A percentile compares a stretch with the other conserved stretches of the same genome.
phyloP scores from a whole-genome alignment of 495 filamentous ascomycete species.

The Friedmanniomyces simplex region DNA sequence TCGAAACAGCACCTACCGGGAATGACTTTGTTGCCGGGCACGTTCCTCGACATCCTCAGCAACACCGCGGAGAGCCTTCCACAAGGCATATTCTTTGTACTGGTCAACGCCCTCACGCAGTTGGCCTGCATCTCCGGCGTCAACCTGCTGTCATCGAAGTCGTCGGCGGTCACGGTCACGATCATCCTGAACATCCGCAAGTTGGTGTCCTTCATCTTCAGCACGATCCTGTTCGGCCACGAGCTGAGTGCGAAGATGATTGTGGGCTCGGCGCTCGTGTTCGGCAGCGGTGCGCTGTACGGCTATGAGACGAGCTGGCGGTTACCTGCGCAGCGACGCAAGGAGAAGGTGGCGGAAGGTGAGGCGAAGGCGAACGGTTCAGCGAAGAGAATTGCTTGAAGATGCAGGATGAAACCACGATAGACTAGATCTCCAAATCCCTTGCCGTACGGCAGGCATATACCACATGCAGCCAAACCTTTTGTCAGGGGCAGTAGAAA shows the following conservation, averaged over 20 bases:
- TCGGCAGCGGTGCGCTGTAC: constrained; percentile 78
- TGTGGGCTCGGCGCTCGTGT: constrained; percentile 73
- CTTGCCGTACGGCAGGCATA: too few species aligned
- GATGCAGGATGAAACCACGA: neutral
- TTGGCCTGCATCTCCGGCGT: constrained; percentile 92
- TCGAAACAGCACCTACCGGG: neutral
- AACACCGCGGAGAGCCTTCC: constrained; percentile 37
- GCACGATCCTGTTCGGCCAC: constrained; percentile 91
- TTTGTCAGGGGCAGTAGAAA: neutral
- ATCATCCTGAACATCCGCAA: constrained; percentile 94
- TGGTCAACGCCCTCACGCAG: constrained; percentile 80
- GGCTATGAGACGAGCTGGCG: constrained; percentile 52
- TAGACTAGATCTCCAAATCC: too few species aligned
- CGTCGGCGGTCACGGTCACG: constrained; percentile 86
- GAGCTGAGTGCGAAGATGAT: constrained; percentile 61
- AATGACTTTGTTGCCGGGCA: neutral
- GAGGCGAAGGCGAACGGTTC: neutral
- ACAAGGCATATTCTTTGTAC: constrained; percentile 58
- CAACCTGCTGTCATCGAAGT: constrained; percentile 73
- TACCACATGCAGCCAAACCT: neutral
- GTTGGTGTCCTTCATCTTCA: constrained; percentile 78
- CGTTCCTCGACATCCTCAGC: neutral
- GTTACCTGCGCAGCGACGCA: constrained; percentile 17
- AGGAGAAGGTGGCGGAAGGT: neutral
- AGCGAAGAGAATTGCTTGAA: neutral